Conservation (phyloP, 148 eudicot genomes). For the Chenopodium berlandieri region DNA sequence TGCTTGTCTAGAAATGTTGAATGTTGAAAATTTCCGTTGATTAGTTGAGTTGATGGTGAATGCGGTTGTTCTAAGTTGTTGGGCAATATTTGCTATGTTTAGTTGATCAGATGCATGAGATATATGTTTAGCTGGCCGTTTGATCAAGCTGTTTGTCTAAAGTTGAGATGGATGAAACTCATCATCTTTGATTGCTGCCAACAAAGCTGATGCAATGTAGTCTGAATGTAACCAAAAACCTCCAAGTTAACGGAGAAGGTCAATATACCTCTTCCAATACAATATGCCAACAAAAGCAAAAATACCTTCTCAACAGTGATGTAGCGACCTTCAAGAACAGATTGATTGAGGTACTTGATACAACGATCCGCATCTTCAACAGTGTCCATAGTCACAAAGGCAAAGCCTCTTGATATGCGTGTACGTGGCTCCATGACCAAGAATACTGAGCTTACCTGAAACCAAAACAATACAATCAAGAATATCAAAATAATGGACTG, state of each 20-base stretch:
- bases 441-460: constrained; percentile 59
- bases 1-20: constrained; percentile 75
- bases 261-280: constrained; percentile 29
- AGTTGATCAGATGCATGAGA: constrained; percentile 90
- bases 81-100: constrained; percentile 92
- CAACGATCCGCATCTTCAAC: constrained; percentile 85
- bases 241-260: constrained; percentile 58
- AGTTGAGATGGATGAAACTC: constrained; percentile 76
- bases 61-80: constrained; percentile 87
- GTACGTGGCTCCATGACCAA: constrained; percentile 95
- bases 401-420: constrained; percentile 88
- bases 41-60: constrained; percentile 95
- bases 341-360: constrained; percentile 76
- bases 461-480: constrained; percentile 11
- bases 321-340: constrained; percentile 89
- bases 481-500: neutral
- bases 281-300: constrained; percentile 14
- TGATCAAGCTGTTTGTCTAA: constrained; percentile 83
- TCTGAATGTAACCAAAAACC: constrained; percentile 98
- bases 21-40: constrained; percentile 87
- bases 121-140: constrained; percentile 91
- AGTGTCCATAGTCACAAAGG: constrained; percentile 77
- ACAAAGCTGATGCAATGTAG: constrained; percentile 82
- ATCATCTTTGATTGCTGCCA: constrained; percentile 98
- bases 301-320: constrained; percentile 95